A percentile compares a stretch with the other conserved stretches of the same genome.
phyloP scores from a whole-genome alignment of 352 stramenopile species.

The Pythium apleroticum region DNA sequence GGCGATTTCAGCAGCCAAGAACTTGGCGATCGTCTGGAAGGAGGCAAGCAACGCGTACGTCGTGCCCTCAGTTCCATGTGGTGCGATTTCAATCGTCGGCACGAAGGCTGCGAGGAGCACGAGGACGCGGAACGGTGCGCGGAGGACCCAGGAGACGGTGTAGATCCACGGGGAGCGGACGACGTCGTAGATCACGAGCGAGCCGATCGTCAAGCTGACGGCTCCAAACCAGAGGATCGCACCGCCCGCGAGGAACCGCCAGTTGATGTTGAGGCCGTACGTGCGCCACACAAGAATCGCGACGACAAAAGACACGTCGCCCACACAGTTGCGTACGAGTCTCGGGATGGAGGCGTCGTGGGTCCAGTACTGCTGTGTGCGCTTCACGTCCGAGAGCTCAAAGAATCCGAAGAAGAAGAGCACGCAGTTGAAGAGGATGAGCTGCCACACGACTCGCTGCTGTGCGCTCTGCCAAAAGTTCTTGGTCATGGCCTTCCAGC shows the following conservation, averaged over 20 bases:
- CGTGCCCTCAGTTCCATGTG: slow-evolving; percentile 40
- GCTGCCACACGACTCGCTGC: slow-evolving; percentile 48
- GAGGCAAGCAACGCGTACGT: slow-evolving; percentile 40
- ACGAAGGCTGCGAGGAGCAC: slow-evolving; percentile 38
- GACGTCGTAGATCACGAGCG: slow-evolving; percentile 31
- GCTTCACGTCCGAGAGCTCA: slow-evolving; percentile 25
- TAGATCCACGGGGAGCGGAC: slow-evolving; percentile 31
- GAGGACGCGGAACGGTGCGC: slow-evolving; percentile 29
- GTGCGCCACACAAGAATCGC: slow-evolving; percentile 28
- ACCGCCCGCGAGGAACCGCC: slow-evolving; percentile 20
- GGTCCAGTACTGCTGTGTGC: slow-evolving; percentile 30
- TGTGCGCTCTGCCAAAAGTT: slow-evolving; percentile 31
- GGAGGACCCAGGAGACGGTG: slow-evolving; percentile 19
- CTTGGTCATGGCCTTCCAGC: slow-evolving; percentile 21
- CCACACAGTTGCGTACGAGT: slow-evolving; percentile 25
- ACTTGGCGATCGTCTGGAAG: slow-evolving; percentile 36
- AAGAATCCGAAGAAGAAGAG: slow-evolving; percentile 44
- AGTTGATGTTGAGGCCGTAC: slow-evolving; percentile 28
- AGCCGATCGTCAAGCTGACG: slow-evolving; percentile 15
- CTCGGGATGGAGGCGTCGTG: slow-evolving; percentile 11
- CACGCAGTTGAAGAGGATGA: slow-evolving; percentile 43
- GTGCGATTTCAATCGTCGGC: slow-evolving; percentile 44
- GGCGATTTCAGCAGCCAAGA: slow-evolving; percentile 32
- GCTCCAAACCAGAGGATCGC: slow-evolving; percentile 22
- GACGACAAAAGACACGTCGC: slow-evolving; percentile 28